Base-by-base conservation (phyloP, 495 filamentous ascomycete genomes). In the Talaromyces nanjingensis region DNA sequence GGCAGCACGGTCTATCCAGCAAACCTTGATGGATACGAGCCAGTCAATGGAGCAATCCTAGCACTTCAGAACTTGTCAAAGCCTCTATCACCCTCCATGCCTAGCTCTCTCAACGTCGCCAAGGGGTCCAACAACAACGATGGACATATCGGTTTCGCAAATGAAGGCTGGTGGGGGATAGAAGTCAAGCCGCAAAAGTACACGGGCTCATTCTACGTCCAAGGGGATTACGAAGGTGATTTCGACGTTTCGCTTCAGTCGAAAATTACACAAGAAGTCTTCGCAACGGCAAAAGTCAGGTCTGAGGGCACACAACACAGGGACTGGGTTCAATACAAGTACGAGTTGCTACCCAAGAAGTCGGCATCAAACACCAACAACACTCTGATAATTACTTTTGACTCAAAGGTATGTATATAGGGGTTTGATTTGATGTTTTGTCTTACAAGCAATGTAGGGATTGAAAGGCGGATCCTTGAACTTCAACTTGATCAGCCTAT, bases 401-500 rank as follows among this genome's bases (percentile, higher is more conserved):
- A 54, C 52, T 22, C 52, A 20, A 22, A 54, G 52, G 52, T 54
- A 54, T 12, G 33, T 37, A 54, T 27, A 12, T 8, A 12, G 27
- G 8, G 20, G 12, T 60, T 16, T 45, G 24, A 60, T 60, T 65
- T 90, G 34, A 83, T 83, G 4, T 84, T 88, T 63, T 18, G 16
- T 54, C 18, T 54, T 24, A 12, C 52, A n/a, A 20, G n/a, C 20
- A 18, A n/a, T 52, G 20, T 22, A 54, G 52, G 52, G 20, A 20
- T 27, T 54, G 20, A 54, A 54, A 27, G 52, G 27, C 24, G 52
- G 20, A 27, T 54, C 52, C 24, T 24, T 54, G n/a, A 24, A 54
- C 63, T 87, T 91, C 67, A 83, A 86, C 58, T 70, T 89, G 33
- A 83, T 90, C 64, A 83, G 83, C 47, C 65, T 91, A 29, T 91